Conservation (phyloP, 257 asterid genomes). For the Nicotiana benthamiana region DNA sequence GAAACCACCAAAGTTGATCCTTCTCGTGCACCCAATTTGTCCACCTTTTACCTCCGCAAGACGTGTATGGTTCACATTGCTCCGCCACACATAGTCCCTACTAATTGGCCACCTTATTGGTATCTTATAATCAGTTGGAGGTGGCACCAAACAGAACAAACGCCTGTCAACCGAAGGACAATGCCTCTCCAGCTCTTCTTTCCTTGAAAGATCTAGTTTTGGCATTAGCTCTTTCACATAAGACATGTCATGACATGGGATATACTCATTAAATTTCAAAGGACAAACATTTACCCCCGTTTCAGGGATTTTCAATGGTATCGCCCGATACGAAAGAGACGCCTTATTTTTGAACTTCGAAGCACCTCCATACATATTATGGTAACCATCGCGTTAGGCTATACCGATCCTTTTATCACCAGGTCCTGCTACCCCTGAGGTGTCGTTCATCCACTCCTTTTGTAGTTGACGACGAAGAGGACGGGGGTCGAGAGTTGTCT, state of each 20-base stretch:
- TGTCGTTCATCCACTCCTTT: too few species aligned
- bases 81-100: slow-evolving; percentile 86
- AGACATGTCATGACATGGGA: slow-evolving; percentile 77
- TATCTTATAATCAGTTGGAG: slow-evolving; percentile 81
- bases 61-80: slow-evolving; percentile 83
- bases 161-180: slow-evolving; percentile 66
- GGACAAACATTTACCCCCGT: slow-evolving; percentile 78
- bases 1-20: slow-evolving; percentile 86
- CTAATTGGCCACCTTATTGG: slow-evolving; percentile 90
- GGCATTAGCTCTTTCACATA: slow-evolving; percentile 65
- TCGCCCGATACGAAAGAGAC: slow-evolving; percentile 45
- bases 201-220: slow-evolving; percentile 54
- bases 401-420: too few species aligned
- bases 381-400: too few species aligned
- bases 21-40: slow-evolving; percentile 87
- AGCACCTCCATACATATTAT: slow-evolving; percentile 35
- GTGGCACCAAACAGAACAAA: slow-evolving; percentile 82
- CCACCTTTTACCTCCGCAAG: slow-evolving; percentile 94
- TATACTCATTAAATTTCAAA: slow-evolving; percentile 57
- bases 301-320: slow-evolving; percentile 51
- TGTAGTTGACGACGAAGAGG: too few species aligned
- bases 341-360: slow-evolving; percentile 49
- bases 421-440: too few species aligned
- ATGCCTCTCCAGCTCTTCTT: slow-evolving; percentile 88
- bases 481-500: too few species aligned